These are phyloP conservation scores for Aquilaria yunnanensis DNA, from an alignment of 345 rosid genomes.

Conservation along the genomic window DNA sequence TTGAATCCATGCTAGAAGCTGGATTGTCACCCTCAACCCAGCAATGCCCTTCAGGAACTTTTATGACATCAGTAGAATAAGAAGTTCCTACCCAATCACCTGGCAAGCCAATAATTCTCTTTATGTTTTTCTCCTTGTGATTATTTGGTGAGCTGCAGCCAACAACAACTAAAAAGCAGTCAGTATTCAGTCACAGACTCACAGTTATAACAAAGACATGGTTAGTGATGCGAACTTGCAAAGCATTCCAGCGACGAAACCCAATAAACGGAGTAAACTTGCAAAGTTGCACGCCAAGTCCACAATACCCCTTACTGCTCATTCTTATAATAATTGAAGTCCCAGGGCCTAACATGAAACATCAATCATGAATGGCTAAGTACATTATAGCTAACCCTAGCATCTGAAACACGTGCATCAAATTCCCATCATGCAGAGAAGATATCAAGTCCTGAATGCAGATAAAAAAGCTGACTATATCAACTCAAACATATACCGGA, in stretches of 20 bases:
- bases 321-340: neutral
- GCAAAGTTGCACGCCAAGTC: neutral
- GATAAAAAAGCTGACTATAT: too few relatives aligned
- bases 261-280: neutral
- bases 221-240: neutral
- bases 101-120: slow-evolving; percentile 88
- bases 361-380: neutral
- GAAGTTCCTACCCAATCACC: slow-evolving; percentile 76
- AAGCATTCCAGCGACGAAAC: neutral
- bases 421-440: neutral
- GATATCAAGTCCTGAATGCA: too few relatives aligned
- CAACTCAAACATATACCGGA: slow-evolving; percentile 33
- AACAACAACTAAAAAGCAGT: slow-evolving; percentile 14
- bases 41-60: slow-evolving; percentile 80
- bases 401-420: neutral
- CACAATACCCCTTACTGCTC: neutral
- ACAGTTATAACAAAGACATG: neutral
- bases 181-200: slow-evolving; percentile 11
- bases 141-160: slow-evolving; percentile 64
- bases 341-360: slow-evolving; percentile 7
- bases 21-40: slow-evolving; percentile 96
- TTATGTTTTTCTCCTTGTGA: slow-evolving; percentile 59
- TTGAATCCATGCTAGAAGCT: slow-evolving; percentile 62
- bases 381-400: neutral
- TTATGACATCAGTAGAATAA: slow-evolving; percentile 41